phyloP scores from a whole-genome alignment of 2,329 filamentous ascomycete genomes.

The Fusarium robinianum region DNA sequence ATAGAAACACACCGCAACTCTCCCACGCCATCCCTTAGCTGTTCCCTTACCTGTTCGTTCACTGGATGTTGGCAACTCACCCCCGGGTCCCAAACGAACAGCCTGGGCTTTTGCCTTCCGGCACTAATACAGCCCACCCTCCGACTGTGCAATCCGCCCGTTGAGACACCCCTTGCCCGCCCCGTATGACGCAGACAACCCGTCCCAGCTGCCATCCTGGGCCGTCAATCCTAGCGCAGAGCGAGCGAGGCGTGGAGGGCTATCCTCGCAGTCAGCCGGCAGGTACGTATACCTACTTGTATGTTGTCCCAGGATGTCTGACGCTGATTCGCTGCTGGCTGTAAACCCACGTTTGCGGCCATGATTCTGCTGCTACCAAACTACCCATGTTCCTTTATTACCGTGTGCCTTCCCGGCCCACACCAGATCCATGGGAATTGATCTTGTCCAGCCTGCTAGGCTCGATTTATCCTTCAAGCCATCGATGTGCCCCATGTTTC shows the following conservation, averaged over 20 bases:
- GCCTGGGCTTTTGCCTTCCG: conserved; percentile 30
- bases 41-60: too few species aligned
- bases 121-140: conserved; percentile 35
- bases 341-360: conserved; percentile 43
- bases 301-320: conserved; percentile 9
- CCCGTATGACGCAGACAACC: conserved; percentile 41
- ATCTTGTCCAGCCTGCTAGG: conserved; percentile 42
- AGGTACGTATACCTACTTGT: too few species aligned
- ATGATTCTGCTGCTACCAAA: conserved; percentile 35
- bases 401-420: conserved; percentile 42
- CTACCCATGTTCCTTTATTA: conserved; percentile 35
- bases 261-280: conserved; percentile 26
- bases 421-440: conserved; percentile 45
- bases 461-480: conserved; percentile 46
- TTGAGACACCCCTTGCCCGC: conserved; percentile 43
- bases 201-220: conserved; percentile 34
- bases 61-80: too few species aligned
- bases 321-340: conserved; percentile 37
- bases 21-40: conserved; percentile 15
- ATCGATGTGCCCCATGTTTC: conserved; percentile 41
- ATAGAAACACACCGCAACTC: conserved; percentile 2
- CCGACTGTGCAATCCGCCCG: conserved; percentile 40
- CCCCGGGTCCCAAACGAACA: conserved; percentile 20
- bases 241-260: conserved; percentile 27
- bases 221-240: conserved; percentile 33